A percentile compares a stretch with the other conserved stretches of the same genome.
Evolutionary conservation across 1,284 basidiomycete genomes (phyloP).

Genomic region (Apiotrichum sp.): DNA sequence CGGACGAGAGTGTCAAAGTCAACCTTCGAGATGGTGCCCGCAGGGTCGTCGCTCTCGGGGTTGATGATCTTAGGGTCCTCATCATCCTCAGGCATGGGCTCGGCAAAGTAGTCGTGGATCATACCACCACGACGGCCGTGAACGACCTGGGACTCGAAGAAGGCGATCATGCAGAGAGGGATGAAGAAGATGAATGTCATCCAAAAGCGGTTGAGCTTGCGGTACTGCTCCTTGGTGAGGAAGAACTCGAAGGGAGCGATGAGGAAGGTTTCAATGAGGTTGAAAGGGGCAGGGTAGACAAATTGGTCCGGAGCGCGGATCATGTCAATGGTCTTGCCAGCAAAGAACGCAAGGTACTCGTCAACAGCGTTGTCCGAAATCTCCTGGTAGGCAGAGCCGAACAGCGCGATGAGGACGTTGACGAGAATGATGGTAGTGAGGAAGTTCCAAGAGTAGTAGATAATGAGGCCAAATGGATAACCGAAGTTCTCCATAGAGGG

Average conservation of each 20-base stretch:
- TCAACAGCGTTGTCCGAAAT: conserved; percentile 52
- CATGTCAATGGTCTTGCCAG: conserved; percentile 73
- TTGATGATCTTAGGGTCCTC: conserved; percentile 62
- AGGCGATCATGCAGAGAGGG: conserved; percentile 65
- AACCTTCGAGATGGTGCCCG: conserved; percentile 61
- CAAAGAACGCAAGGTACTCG: conserved; percentile 71
- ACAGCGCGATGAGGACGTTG: conserved; percentile 92
- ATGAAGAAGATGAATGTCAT: conserved; percentile 75
- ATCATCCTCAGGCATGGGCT: conserved; percentile 55
- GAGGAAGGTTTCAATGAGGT: conserved; percentile 68
- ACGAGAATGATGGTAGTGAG: conserved; percentile 79
- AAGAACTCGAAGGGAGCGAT: conserved; percentile 75
- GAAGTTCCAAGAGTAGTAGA: conserved; percentile 88
- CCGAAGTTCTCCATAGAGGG: conserved; percentile 54
- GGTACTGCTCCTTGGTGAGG: conserved; percentile 28
- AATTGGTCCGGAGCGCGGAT: conserved; percentile 64
- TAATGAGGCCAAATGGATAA: conserved; percentile 58
- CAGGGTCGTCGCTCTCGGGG: conserved; percentile 49
- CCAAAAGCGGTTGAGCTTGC: conserved; percentile 64
- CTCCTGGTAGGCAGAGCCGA: conserved; percentile 81
- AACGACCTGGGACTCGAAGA: conserved; percentile 64
- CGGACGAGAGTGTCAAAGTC: conserved; percentile 68
- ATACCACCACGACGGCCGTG: conserved; percentile 50
- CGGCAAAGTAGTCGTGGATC: conserved; percentile 62
- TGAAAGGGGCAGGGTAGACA: conserved; percentile 55